phyloP scores from a whole-genome alignment of 768 basidiomycete species.

The Dioszegia crocea region DNA sequence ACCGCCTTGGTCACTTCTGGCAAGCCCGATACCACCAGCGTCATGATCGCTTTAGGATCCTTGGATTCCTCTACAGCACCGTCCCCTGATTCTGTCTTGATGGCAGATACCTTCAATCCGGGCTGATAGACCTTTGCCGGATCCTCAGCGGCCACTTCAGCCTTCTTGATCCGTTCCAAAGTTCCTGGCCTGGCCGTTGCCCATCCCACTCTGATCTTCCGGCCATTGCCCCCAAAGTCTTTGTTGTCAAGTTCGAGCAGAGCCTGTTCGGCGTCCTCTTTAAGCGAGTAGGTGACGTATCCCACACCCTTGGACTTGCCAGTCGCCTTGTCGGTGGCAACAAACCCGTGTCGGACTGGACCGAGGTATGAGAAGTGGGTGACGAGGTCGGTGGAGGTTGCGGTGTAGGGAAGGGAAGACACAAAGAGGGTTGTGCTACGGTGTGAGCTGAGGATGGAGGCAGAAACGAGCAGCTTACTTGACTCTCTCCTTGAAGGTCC shows the following conservation, averaged over 20 bases:
- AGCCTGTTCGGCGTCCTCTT: conserved; percentile 75
- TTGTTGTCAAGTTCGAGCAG: conserved; percentile 63
- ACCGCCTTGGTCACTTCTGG: conserved; percentile 47
- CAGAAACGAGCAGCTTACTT: conserved; percentile 21
- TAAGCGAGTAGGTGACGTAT: conserved; percentile 83
- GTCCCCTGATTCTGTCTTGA: conserved; percentile 49
- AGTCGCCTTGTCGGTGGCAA: conserved; percentile 67
- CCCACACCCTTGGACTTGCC: conserved; percentile 83
- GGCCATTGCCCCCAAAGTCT: conserved; percentile 63
- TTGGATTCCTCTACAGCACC: conserved; percentile 16
- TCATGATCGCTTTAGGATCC: conserved; percentile 80
- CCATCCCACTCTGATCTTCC: conserved; percentile 72
- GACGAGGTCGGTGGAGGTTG: conserved; percentile 82
- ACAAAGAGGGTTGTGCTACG: conserved; percentile 73
- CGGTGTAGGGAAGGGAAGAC: conserved; percentile 84
- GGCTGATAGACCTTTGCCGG: conserved; percentile 4
- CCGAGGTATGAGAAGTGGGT: conserved; percentile 94
- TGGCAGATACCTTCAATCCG: background rate
- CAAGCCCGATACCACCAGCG: conserved; percentile 52
- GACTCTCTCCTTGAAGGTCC: conserved; percentile 30
- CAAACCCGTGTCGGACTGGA: conserved; percentile 87
- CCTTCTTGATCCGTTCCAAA: conserved; percentile 61
- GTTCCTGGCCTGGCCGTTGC: conserved; percentile 50
- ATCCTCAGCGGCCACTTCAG: conserved; percentile 3
- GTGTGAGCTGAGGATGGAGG: background rate